These are phyloP conservation scores for Nakazawaea siamensis DNA, from an alignment of 805 yeast species.

Conservation along the genomic window DNA sequence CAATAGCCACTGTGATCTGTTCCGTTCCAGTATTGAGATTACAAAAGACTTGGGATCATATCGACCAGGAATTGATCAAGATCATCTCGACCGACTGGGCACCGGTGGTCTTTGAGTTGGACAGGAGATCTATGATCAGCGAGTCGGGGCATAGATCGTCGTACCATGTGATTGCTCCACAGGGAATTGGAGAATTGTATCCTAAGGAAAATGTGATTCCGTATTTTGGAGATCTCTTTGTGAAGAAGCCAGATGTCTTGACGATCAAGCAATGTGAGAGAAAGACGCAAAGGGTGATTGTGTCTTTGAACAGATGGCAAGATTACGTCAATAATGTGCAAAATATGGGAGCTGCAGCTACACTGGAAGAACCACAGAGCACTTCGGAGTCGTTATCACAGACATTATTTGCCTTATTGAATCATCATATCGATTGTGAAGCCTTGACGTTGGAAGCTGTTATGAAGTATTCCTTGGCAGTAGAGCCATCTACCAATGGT, in stretches of 20 bases:
- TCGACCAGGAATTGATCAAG: constrained; percentile 50
- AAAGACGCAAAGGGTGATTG: constrained; percentile 57
- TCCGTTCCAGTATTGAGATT: constrained; percentile 77
- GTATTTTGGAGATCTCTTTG: constrained; percentile 79
- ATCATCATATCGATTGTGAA: constrained; percentile 28
- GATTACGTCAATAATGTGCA: constrained; percentile 48
- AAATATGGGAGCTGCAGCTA: constrained; percentile 23
- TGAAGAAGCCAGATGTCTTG: constrained; percentile 29
- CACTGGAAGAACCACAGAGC: constrained; percentile 13
- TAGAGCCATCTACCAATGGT: constrained; percentile 55
- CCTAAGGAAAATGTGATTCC: constrained; percentile 78
- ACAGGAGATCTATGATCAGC: constrained; percentile 58
- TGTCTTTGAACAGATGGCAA: constrained; percentile 79
- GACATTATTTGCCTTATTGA: constrained; percentile 37
- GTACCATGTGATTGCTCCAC: constrained; percentile 75
- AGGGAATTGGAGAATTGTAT: constrained; percentile 73
- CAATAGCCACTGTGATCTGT: constrained; percentile 76
- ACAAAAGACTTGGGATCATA: constrained; percentile 64
- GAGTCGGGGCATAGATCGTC: constrained; percentile 50
- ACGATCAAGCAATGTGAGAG: constrained; percentile 51
- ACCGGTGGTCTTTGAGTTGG: constrained; percentile 84
- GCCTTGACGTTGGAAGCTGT: constrained; percentile 43
- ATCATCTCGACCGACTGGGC: constrained; percentile 80
- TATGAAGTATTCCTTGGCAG: constrained; percentile 54
- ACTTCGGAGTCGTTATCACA: constrained; percentile 28